These are phyloP conservation scores for Speleostelium caveatum DNA, from an alignment of 78 protist genomes.

Conservation along the genomic window DNA sequence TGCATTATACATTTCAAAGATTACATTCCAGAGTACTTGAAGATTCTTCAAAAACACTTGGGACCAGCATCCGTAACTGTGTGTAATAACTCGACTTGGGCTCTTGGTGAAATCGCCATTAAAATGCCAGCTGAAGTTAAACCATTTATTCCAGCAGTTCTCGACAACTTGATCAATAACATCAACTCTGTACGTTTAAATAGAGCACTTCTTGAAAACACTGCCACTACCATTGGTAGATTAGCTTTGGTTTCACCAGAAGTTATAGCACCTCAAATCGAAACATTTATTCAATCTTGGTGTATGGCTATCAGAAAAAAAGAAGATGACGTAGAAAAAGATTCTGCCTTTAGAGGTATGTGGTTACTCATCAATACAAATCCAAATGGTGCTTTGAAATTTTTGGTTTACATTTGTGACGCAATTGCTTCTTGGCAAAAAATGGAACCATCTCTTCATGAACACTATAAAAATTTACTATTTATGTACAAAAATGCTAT, in stretches of 20 bases:
- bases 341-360: constrained; percentile 89
- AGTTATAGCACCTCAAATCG: constrained; percentile 34
- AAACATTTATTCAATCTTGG: constrained; percentile 71
- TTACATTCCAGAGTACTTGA: constrained; percentile 55
- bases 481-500: constrained; percentile 70
- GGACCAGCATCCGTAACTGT: constrained; percentile 58
- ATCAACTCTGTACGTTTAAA: constrained; percentile 28
- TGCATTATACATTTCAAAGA: constrained; percentile 49
- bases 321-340: constrained; percentile 88
- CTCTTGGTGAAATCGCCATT: constrained; percentile 89
- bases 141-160: constrained; percentile 38
- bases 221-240: constrained; percentile 87
- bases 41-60: constrained; percentile 44
- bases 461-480: constrained; percentile 50
- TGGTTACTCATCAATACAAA: constrained; percentile 57
- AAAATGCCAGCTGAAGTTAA: constrained; percentile 49
- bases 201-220: constrained; percentile 65
- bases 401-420: constrained; percentile 71
- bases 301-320: constrained; percentile 78
- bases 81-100: constrained; percentile 95
- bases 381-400: constrained; percentile 68
- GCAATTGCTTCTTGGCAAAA: constrained; percentile 83
- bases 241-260: constrained; percentile 62
- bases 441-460: constrained; percentile 61
- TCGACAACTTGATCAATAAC: constrained; percentile 69